A percentile compares a stretch with the other conserved stretches of the same genome.
These are phyloP conservation scores for Collybia mongolica DNA, from an alignment of 768 basidiomycete species.

Conservation along the genomic window DNA sequence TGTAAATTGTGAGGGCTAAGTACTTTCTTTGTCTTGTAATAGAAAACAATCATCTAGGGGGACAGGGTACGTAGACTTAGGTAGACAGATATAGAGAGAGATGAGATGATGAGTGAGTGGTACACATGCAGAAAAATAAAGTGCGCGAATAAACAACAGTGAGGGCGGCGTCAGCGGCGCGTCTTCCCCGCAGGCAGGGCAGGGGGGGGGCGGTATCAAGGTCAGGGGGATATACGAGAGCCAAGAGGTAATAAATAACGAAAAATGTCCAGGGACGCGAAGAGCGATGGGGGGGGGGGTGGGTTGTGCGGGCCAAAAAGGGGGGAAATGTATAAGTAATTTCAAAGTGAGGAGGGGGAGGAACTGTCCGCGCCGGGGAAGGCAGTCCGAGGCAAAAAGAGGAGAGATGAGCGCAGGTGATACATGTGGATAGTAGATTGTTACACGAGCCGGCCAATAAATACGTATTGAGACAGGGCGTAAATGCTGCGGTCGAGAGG, in stretches of 20 bases:
- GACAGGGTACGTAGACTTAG: not conserved
- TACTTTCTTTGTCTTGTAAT: no score
- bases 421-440: conserved; percentile 7
- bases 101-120: conserved; percentile 3
- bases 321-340: not conserved
- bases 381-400: not conserved
- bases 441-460: conserved; percentile 13
- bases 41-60: no score
- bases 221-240: no score
- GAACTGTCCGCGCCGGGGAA: no score
- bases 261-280: no score
- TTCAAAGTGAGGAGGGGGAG: not conserved
- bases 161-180: no score
- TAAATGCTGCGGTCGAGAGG: no score
- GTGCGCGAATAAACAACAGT: not conserved
- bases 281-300: no score
- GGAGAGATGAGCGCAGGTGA: not conserved
- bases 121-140: conserved; percentile 9
- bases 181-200: no score
- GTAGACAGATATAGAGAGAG: not conserved
- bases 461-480: conserved; percentile 13
- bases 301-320: not conserved
- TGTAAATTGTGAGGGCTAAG: no score
- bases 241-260: no score
- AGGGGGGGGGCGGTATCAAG: no score